Conservation (phyloP, 2,329 filamentous ascomycete genomes). For the Calonectria naviculata region DNA sequence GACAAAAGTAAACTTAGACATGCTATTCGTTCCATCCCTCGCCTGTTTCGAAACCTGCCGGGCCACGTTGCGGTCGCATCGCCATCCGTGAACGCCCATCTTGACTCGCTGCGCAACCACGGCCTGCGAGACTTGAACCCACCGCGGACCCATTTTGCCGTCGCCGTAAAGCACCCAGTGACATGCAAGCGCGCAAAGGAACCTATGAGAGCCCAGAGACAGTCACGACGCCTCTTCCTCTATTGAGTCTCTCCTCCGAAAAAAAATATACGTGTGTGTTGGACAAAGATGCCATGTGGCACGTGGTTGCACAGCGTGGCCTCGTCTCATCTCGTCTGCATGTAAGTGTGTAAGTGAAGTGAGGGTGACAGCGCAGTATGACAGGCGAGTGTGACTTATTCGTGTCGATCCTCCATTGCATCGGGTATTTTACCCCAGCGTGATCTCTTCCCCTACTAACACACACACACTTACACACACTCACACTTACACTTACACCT, state of each 20-base stretch:
- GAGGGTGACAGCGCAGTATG: neutral
- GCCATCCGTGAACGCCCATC: neutral
- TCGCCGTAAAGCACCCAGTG: neutral
- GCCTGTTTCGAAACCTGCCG: constrained; percentile 15
- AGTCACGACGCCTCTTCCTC: neutral
- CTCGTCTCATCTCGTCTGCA: neutral
- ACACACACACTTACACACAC: neutral
- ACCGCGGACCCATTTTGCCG: neutral
- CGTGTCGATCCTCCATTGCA: neutral
- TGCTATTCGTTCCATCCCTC: neutral
- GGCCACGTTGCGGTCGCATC: constrained; percentile 11
- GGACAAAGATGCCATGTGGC: constrained; percentile 12
- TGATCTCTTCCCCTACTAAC: neutral
- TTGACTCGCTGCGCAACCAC: neutral
- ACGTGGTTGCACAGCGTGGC: constrained; percentile 2
- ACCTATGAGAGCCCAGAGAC: neutral
- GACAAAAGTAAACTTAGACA: neutral
- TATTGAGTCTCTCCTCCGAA: neutral
- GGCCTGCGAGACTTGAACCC: neutral
- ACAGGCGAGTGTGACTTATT: constrained; percentile 3
- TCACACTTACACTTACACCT: neutral
- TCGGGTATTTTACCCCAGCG: neutral
- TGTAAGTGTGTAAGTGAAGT: neutral
- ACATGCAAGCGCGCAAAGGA: neutral
- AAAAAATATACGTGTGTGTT: neutral